Evolutionary conservation across 257 asterid genomes (phyloP).

Genomic region (Solanum corneliomulleri): DNA sequence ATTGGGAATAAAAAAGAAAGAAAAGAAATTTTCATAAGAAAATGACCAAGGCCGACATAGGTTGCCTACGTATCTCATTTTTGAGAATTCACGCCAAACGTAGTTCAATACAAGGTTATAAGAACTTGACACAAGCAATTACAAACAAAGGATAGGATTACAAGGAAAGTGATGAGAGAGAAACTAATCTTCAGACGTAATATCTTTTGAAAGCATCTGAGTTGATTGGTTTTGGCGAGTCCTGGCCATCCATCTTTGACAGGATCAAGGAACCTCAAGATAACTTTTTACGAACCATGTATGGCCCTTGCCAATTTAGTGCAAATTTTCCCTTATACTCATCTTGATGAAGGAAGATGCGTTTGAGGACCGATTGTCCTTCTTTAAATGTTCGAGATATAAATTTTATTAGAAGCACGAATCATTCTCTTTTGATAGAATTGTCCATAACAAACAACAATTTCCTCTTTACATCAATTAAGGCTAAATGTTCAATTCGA

Average conservation of each 20-base stretch:
- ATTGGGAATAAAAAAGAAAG: no score
- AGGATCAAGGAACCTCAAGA: neutral
- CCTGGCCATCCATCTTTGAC: neutral
- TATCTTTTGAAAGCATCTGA: neutral
- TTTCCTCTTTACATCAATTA: no score
- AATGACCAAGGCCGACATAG: no score
- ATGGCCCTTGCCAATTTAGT: neutral
- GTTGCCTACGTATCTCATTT: neutral
- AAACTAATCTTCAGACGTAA: neutral
- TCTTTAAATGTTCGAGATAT: no score
- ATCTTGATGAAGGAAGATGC: neutral
- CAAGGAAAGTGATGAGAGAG: neutral
- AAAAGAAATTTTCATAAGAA: no score
- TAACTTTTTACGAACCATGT: neutral
- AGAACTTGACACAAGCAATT: neutral
- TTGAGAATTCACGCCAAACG: neutral
- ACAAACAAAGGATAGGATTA: neutral
- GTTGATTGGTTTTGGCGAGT: neutral
- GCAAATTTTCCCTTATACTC: neutral
- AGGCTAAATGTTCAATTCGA: no score
- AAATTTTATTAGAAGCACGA: no score
- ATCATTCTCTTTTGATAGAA: no score
- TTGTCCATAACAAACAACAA: no score
- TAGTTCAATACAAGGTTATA: neutral
- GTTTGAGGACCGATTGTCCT: no score